Base-by-base conservation (phyloP, 441 rosid genomes). In the Sinapis alba region DNA sequence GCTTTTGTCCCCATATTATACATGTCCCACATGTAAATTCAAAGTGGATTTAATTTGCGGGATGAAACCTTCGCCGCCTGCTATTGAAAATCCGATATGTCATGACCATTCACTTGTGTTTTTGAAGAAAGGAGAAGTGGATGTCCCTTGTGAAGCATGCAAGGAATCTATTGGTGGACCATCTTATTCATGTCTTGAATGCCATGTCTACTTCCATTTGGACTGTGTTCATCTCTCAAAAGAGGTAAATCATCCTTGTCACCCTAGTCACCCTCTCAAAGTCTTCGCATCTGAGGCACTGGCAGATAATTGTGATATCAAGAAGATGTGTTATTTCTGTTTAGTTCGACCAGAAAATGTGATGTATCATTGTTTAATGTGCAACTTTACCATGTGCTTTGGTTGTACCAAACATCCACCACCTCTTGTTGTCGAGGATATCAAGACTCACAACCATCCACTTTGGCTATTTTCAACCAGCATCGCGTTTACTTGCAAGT, bases 31-130 rank as follows among this genome's bases (percentile, higher is more conserved):
- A 6, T 63, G 69, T 36, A 30, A 51, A 0, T 62, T 63, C 62
- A 63, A 38, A 1, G 20, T 73, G 2, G 64, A 64, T 54, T 38
- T 73, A 2, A 1, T 7, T 54, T 64, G 76, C 26, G 77, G 70
- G 57, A 32, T 64, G 0, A 73, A 64, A 51, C 77, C 70, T 1
- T 27, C 28, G 3, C 56, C 32, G 0, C 5, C 1, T 38, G 7
- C 28, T 24, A 64, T 73, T 0, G 58, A 64, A 19, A 12, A 12
- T 23, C 63, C 70, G 0, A 0, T 16, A 28, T 53, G 63, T 11
- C 76, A 72, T 63, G 16, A 63, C 43, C 70, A 54, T 36, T 26
- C 69, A 64, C 64, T 72, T 2, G 30, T 72, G 9, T 63, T 63
- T 9, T 16, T 54, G 56, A 63, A 72, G 76, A 63, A 1, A 24